Evolutionary conservation across 352 stramenopile genomes (phyloP), one percentile per base, ranked within the genome.

Genomic region (Phytophthora foliorum): DNA sequence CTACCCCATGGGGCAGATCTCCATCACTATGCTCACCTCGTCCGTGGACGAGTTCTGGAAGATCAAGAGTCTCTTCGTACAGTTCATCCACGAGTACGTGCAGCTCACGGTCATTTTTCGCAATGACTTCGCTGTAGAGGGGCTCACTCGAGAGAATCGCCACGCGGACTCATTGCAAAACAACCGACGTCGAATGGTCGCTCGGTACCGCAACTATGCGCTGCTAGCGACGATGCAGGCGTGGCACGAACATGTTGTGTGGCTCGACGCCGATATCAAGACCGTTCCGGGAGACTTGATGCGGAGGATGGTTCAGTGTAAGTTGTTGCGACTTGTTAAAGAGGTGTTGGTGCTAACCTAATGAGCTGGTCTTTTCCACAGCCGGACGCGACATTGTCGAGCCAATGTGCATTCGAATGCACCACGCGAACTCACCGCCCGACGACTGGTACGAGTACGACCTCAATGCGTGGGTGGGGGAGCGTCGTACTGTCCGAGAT

Each of bases 171-270:
- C 21, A 3, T 34, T 84, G 6, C 80, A 88, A 22, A 54, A 21
- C 16, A 49, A 25, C 14, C 63, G 80, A 34, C 63, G 80, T 13
- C 69, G 77, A 6, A 88, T 81, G 63, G 25, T 85, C n/a, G 70
- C 74, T 57, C 74, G 79, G 19, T 84, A 85, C 36, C 74, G 79
- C 11, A 88, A 88, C 57, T 80, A 71, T 24, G 70, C 73, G 32
- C 50, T 85, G 16, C 39, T 78, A 2, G 70, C 63, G n/a, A 77
- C 63, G 6, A 49, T 88, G 17, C 50, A 77, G 55, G 39, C 53
- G 41, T 84, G 74, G 71, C 68, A 85, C 48, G 51, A 79, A 38
- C 72, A 83, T 29, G 79, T 87, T 10, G 22, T 87, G 32, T 87
- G 71, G 74, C 48, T 85, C 8, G 80, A 88, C 32, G 72, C 71